Percentiles rank a stretch among this genome's conserved stretches.
Conservation (phyloP, 2,329 filamentous ascomycete genomes). For the Aspergillus aculeatus region DNA sequence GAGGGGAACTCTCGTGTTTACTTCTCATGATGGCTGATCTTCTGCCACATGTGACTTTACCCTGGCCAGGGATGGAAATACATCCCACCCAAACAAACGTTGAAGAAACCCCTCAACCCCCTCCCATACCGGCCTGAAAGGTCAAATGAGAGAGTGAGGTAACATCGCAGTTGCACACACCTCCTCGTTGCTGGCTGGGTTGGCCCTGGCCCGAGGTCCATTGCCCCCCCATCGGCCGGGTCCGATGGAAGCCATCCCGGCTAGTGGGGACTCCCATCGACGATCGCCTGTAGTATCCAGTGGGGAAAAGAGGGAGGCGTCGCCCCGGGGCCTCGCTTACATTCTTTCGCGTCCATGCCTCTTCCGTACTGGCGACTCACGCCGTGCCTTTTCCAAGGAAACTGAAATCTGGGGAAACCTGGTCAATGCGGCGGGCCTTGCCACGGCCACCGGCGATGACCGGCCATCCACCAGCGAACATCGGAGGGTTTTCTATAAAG, state of each 20-base stretch:
- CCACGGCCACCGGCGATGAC: slow-evolving; percentile 15
- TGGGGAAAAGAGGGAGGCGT: background rate
- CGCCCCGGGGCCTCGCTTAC: background rate
- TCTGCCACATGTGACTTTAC: background rate
- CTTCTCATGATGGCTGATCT: background rate
- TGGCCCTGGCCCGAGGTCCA: slow-evolving; percentile 3
- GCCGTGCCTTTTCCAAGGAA: background rate
- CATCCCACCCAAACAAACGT: background rate
- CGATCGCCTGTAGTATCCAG: slow-evolving; percentile 1
- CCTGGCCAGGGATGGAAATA: background rate
- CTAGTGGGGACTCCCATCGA: slow-evolving; percentile 2
- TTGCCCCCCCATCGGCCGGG: slow-evolving; percentile 2
- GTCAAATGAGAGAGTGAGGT: background rate
- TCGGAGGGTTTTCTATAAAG: slow-evolving; percentile 9
- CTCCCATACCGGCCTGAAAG: background rate
- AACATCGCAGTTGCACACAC: background rate
- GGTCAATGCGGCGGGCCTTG: slow-evolving; percentile 7
- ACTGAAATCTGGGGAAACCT: background rate
- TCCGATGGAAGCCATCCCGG: slow-evolving; percentile 3
- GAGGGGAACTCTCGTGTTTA: background rate
- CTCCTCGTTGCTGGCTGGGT: background rate
- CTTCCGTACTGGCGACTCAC: background rate
- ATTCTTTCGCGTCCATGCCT: background rate
- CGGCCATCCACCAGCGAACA: background rate
- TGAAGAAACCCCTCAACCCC: background rate